Evolutionary conservation across 1,284 basidiomycete genomes (phyloP), one percentile per base, ranked within the genome.

Genomic region (Sporisorium exsertum): DNA sequence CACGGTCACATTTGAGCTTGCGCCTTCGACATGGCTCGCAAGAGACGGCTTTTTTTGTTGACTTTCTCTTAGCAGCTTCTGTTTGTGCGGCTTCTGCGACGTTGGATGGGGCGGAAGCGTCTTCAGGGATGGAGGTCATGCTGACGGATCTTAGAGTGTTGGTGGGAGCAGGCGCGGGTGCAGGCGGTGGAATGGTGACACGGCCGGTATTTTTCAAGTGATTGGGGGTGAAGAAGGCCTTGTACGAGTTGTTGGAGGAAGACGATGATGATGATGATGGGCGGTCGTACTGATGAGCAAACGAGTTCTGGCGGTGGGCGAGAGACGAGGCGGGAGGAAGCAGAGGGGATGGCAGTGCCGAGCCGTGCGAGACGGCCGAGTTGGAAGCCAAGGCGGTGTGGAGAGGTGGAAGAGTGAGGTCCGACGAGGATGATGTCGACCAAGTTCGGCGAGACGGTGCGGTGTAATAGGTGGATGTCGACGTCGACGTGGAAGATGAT

Each of bases 1-100:
- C 77, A 3, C 77, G 77, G 55, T 79, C 77, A 32, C 75, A 82
- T 50, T 82, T 82, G 56, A 82, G 79, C 52, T 82, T 82, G 18
- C 81, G 66, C 9, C 81, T 61, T 32, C 81, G 74, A 64, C 81
- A 81, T 29, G 78, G 57, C 24, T 82, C 79, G 65, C 81, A 82
- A 45, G 79, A 81, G 32, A 80, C 79, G 45, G 81, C 81, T 42
- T 82, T 82, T 29, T 81, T 81, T 8, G 76, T 79, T 0, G 79
- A 71, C 45, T 81, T 82, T 45, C 65, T 76, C 62, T 68, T 72
- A 18, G 46, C n/a, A 5, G 64, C 32, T n/a, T 71, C 60, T 46
- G 52, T 46, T 24, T 15, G 45, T 15, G 47, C 22, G n/a, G 64
- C n/a, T 15, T 49, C 63, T 10, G 63, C 18, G 29, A 13, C 20